These are phyloP conservation scores for Blastosporella zonata DNA, from an alignment of 1,284 basidiomycete species.

Conservation along the genomic window DNA sequence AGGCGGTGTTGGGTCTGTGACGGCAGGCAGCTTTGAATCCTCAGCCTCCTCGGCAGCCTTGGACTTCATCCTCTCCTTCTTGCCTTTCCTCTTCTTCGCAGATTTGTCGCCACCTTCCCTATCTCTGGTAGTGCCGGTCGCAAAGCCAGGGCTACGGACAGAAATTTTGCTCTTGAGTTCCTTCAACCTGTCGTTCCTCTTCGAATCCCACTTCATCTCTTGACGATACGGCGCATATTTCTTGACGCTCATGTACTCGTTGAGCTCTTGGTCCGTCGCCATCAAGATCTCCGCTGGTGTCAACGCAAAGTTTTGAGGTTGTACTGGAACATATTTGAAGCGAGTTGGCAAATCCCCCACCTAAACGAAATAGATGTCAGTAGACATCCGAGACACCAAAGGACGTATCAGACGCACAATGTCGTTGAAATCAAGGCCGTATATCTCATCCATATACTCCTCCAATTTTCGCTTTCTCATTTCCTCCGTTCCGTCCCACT, in stretches of 20 bases:
- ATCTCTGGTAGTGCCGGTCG: conserved; percentile 20
- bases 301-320: conserved; percentile 70
- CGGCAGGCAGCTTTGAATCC: neutral
- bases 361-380: conserved; percentile 35
- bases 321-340: conserved; percentile 86
- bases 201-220: conserved; percentile 59
- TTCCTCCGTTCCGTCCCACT: conserved; percentile 84
- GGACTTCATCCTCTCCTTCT: conserved; percentile 67
- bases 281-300: conserved; percentile 87
- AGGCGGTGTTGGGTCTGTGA: neutral
- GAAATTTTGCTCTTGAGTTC: conserved; percentile 68
- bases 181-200: conserved; percentile 65
- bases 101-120: conserved; percentile 30
- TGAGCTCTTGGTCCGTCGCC: conserved; percentile 92
- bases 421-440: conserved; percentile 93
- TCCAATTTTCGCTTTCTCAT: conserved; percentile 81
- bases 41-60: conserved; percentile 30
- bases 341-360: conserved; percentile 89
- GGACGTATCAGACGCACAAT: conserved; percentile 55
- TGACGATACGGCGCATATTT: conserved; percentile 88
- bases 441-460: conserved; percentile 88
- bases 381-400: neutral
- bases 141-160: conserved; percentile 26
- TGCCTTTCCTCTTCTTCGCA: conserved; percentile 68
- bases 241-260: conserved; percentile 86